phyloP scores from a whole-genome alignment of 108 stramenopile species.

The Nitzschia palea region DNA sequence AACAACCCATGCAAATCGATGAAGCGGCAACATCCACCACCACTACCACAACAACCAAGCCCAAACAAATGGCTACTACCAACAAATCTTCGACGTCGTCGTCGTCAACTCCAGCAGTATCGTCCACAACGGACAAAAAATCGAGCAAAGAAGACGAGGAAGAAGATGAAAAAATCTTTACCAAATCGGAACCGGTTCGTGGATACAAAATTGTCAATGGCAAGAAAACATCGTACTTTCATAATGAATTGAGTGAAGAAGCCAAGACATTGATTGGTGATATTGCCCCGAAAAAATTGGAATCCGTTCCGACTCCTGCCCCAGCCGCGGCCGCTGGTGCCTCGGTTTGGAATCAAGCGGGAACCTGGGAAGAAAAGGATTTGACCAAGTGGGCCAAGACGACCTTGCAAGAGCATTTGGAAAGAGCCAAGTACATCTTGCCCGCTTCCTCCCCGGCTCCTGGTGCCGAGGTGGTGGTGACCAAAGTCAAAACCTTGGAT shows the following conservation, averaged over 20 bases:
- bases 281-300: conserved; percentile 92
- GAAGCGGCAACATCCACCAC: not conserved
- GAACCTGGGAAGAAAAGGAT: conserved; percentile 94
- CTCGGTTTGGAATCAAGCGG: conserved; percentile 74
- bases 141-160: conserved; percentile 16
- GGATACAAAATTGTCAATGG: conserved; percentile 97
- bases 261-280: conserved; percentile 90
- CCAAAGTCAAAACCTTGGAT: conserved; percentile 52
- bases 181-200: conserved; percentile 79
- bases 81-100: not conserved
- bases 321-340: conserved; percentile 8
- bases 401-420: conserved; percentile 50
- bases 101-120: not conserved
- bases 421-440: conserved; percentile 55
- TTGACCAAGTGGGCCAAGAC: conserved; percentile 85
- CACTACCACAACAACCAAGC: not conserved
- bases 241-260: conserved; percentile 94
- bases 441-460: conserved; percentile 71
- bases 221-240: conserved; percentile 94
- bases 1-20: conserved; percentile 12
- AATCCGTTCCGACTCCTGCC: conserved; percentile 16
- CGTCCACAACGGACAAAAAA: conserved; percentile 12
- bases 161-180: conserved; percentile 52
- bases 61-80: conserved; percentile 8
- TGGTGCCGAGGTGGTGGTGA: conserved; percentile 39